Evolutionary conservation across 78 protist species (phyloP).

Genomic region (Polysphondylium violaceum): DNA sequence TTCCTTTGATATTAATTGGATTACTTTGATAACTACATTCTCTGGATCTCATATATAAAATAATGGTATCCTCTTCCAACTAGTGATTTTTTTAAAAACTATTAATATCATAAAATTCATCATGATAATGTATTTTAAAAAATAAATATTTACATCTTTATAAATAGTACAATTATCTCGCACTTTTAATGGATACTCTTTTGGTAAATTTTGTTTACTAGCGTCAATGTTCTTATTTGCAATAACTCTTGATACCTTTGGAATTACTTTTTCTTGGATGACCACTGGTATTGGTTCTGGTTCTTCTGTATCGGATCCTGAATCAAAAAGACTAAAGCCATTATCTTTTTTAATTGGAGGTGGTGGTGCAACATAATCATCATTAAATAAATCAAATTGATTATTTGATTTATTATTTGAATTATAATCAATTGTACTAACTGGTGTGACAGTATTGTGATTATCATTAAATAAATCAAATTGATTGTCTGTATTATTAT

Average conservation of each 20-base stretch:
- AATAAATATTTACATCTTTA: slow-evolving; percentile 1
- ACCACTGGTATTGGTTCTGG: background rate
- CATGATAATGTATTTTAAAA: background rate
- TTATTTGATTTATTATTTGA: background rate
- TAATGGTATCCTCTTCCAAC: slow-evolving; percentile 3
- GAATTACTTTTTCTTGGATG: background rate
- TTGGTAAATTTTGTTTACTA: background rate
- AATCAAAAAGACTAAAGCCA: background rate
- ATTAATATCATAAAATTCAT: no score
- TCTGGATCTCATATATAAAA: slow-evolving; percentile 34
- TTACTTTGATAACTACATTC: slow-evolving; percentile 21
- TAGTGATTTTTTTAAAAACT: no score
- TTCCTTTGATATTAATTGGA: background rate
- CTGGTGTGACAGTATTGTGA: background rate
- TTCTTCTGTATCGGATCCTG: background rate
- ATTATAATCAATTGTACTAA: background rate
- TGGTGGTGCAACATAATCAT: background rate
- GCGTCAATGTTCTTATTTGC: slow-evolving; percentile 1
- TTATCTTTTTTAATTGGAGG: background rate
- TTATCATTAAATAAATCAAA: background rate
- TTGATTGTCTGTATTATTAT: background rate
- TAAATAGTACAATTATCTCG: slow-evolving; percentile 1
- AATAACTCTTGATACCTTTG: background rate
- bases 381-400: background rate
- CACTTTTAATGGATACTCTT: slow-evolving; percentile 18